Conservation (phyloP, 108 stramenopile species). For the Fistulifera solaris region DNA sequence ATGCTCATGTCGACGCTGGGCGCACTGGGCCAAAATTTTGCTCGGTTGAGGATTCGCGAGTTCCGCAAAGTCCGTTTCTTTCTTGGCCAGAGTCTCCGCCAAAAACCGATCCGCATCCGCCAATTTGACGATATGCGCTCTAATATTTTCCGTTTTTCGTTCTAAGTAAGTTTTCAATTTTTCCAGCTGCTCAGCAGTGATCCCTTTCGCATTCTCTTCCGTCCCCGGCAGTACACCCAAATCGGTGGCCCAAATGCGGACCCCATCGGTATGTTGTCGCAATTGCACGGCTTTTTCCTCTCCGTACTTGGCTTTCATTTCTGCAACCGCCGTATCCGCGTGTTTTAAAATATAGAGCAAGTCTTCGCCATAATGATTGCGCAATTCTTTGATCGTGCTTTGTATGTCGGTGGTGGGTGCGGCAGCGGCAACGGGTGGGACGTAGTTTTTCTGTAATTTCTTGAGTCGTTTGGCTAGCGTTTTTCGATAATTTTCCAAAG, state of each 20-base stretch:
- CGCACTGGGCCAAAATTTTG: conserved; percentile 12
- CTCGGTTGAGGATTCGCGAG: conserved; percentile 9
- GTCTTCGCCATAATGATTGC: conserved; percentile 38
- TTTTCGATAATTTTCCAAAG: conserved; percentile 63
- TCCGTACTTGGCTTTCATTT: conserved; percentile 30
- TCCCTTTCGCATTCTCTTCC: not conserved
- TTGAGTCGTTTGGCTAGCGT: conserved; percentile 60
- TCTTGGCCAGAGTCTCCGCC: conserved; percentile 34
- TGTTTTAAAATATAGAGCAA: conserved; percentile 51
- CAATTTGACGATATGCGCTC: conserved; percentile 58
- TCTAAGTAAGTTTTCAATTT: conserved; percentile 44
- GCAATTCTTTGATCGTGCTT: conserved; percentile 7
- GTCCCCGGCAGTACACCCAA: conserved; percentile 29
- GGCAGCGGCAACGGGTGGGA: conserved; percentile 16
- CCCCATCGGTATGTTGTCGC: conserved; percentile 40
- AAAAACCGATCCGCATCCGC: conserved; percentile 59
- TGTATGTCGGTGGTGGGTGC: conserved; percentile 5
- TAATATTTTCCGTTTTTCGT: conserved; percentile 48
- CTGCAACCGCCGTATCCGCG: conserved; percentile 36
- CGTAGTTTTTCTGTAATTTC: conserved; percentile 62
- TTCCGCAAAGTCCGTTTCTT: conserved; percentile 20
- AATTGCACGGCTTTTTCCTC: conserved; percentile 35
- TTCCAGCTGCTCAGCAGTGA: conserved; percentile 27
- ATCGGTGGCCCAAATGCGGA: conserved; percentile 33
- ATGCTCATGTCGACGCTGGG: conserved; percentile 16